Percentiles rank a stretch among this genome's conserved stretches.
Evolutionary conservation across 2,329 filamentous ascomycete species (phyloP).

Genomic region (Ceratocystis cubensis): DNA sequence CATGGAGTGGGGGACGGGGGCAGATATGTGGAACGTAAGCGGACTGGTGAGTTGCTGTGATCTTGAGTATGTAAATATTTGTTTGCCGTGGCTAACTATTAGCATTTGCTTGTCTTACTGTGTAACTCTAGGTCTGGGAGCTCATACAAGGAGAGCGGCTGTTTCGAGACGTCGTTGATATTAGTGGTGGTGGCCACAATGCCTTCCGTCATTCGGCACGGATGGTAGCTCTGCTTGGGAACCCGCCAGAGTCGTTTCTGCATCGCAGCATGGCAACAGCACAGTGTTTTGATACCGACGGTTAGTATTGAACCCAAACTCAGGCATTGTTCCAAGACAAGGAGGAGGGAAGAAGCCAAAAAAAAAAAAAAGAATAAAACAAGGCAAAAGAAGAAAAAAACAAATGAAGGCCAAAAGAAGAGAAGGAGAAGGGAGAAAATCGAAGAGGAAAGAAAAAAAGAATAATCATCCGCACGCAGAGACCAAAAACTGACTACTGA

Average conservation of each 20-base stretch:
- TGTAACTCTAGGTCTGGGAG: slow-evolving; percentile 16
- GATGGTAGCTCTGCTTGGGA: slow-evolving; percentile 19
- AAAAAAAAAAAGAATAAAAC: background rate
- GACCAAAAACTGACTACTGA: background rate
- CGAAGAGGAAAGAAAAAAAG: background rate
- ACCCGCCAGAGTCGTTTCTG: slow-evolving; percentile 13
- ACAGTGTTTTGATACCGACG: slow-evolving; percentile 19
- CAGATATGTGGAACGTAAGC: slow-evolving; percentile 19
- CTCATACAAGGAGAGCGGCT: slow-evolving; percentile 15
- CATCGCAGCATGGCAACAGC: slow-evolving; percentile 3
- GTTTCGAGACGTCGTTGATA: slow-evolving; percentile 14
- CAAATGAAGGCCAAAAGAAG: background rate
- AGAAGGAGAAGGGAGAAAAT: background rate
- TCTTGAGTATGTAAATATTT: background rate
- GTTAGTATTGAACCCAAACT: slow-evolving; percentile 5
- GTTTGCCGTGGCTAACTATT: background rate
- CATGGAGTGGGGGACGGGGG: slow-evolving; percentile 18
- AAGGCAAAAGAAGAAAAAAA: background rate
- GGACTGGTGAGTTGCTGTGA: slow-evolving; percentile 11
- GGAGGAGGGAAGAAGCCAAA: background rate
- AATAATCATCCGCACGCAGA: background rate
- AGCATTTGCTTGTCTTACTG: background rate
- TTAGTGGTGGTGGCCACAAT: slow-evolving; percentile 13
- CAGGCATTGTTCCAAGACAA: background rate
- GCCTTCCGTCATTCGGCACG: slow-evolving; percentile 18